Evolutionary conservation across 2,329 filamentous ascomycete genomes (phyloP), one percentile per base, ranked within the genome.

Genomic region (Sporothrix globosa): DNA sequence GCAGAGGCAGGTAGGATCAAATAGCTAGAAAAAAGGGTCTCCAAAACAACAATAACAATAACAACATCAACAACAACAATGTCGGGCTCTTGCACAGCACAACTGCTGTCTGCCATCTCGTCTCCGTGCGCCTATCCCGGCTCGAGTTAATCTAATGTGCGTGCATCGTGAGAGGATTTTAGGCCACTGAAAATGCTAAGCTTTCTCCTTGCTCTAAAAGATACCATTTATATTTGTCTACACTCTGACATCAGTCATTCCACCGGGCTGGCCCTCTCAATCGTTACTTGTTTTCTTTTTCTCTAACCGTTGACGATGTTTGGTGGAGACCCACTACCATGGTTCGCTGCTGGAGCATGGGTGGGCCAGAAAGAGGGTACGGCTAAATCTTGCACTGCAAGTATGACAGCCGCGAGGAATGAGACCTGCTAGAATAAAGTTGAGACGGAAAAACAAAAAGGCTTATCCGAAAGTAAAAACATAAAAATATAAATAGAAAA

Each of bases 391-490:
- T 27, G 21, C 13, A 61, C 4, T n/a, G 17, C 48, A 46, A 4
- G 39, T 19, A 58, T 58, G 58, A 46, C 39, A 46, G 21, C 58
- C 13, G 39, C 39, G 7, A 46, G 58, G 58, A 61, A 61, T 46
- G 58, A 63, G 58, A 63, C 58, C 61, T 24, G 27, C 17, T 21
- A n/a, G 46, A 65, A 50, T 34, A n/a, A 50, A 65, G 58, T 46
- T 50, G 61, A n/a, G 46, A 30, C 61, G 46, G 44, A 65, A 44
- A 50, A 48, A 50, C 41, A 65, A 50, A 50, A 19, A 50, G 17
- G 17, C 11, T 13, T 13, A 13, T 14, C 41, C 14, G 41, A 44
- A 44, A 17, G 41, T 13, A 44, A 44, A 44, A 44, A 13, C 10
- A 44, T 44, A 44, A 44, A 10, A 44, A 44, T 44, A 17, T 3